Evolutionary conservation across 345 rosid species (phyloP).

Genomic region (Leavenworthia alabamica): DNA sequence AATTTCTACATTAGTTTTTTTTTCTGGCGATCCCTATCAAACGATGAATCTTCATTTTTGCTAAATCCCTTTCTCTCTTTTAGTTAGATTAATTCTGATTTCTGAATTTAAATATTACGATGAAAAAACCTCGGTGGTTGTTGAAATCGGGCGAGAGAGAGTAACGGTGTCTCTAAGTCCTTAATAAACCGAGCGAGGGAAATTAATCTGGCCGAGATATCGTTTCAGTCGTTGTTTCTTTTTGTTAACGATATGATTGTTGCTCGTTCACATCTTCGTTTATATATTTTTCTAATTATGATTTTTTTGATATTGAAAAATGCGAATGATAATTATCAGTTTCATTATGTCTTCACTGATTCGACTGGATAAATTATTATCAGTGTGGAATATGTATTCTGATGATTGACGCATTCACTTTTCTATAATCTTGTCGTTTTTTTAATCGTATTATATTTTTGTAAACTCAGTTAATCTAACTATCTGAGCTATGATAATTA

Average conservation of each 20-base stretch:
- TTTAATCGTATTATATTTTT: too few relatives aligned
- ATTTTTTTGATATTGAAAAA: too few relatives aligned
- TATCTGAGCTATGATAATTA: too few relatives aligned
- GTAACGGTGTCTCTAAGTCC: constrained; percentile 35
- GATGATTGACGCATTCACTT: too few relatives aligned
- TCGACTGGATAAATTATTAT: too few relatives aligned
- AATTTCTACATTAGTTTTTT: too few relatives aligned
- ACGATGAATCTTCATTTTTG: background rate
- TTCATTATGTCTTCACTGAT: too few relatives aligned
- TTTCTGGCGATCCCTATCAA: background rate
- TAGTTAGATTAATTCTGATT: background rate
- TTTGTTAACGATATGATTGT: constrained; percentile 28
- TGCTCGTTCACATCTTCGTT: constrained; percentile 23
- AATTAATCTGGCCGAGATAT: constrained; percentile 27
- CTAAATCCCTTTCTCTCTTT: background rate
- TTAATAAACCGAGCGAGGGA: constrained; percentile 25
- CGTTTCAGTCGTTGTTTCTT: constrained; percentile 29
- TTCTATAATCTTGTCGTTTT: too few relatives aligned
- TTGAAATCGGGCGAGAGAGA: constrained; percentile 23
- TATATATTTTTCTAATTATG: too few relatives aligned
- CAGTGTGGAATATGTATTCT: too few relatives aligned
- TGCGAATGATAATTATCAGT: too few relatives aligned
- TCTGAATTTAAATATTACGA: background rate
- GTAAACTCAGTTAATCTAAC: too few relatives aligned
- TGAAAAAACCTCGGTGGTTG: constrained; percentile 15